Base-by-base conservation (phyloP, 768 basidiomycete genomes). In the Trametopsis cervina region DNA sequence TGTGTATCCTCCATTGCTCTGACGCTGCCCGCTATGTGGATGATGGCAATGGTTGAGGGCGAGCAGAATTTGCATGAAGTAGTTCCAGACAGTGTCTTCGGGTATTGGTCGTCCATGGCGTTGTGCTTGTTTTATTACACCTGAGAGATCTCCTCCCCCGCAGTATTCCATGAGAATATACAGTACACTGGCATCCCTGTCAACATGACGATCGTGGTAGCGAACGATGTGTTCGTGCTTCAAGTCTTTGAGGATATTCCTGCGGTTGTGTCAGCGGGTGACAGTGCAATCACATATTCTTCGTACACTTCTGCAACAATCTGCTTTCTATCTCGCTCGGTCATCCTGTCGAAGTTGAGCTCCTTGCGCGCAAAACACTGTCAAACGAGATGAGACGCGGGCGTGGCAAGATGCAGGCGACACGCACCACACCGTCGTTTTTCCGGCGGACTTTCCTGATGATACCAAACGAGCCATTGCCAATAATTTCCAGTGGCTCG, bases 91-190 rank as follows among this genome's bases (percentile, higher is more conserved):
- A 5, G 85, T 86, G 53, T 96, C 93, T 69, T 99, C 96, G 1
- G 90, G 77, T 45, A 97, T 80, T 2, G 81, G 78, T 44, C 85
- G 76, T 50, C 76, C 79, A 47, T 78, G 72, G 60, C 81, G 83
- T 51, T 72, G 65, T 1, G 87, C 78, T 53, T 81, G 83, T 60
- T 90, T 89, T 65, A 98, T 96, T 59, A 96, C 67, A 27, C 77
- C 71, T 1, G 89, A 89, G 46, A 99, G 77, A 69, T 99, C 96
- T 11, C 96, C 96, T 18, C 93, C 94, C 4, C 91, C 93, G 61
- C 96, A 99, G 64, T 91, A 98, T 70, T 99, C 96, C 96, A 98
- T 99, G 56, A 98, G 75, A 53, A 99, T 97, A 65, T 97, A 98
- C 38, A 98, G 79, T 48, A 93, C 88, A 18, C 91, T 91, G 33